These are phyloP conservation scores for Dioscorea alata DNA, from an alignment of 106 monocot genomes.

Conservation along the genomic window DNA sequence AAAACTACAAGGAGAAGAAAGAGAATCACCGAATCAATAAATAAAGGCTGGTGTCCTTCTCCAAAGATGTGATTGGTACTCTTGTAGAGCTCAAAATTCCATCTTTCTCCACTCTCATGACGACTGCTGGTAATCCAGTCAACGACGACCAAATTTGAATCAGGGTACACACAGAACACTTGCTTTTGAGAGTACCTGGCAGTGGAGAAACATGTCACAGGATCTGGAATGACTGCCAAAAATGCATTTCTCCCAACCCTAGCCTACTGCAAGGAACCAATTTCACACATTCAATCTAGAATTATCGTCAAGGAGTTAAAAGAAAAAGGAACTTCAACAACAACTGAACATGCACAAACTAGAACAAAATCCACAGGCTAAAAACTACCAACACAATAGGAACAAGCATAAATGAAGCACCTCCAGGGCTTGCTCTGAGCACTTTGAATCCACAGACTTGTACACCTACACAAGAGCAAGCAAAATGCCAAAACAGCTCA, in stretches of 20 bases:
- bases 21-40: conserved; percentile 78
- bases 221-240: conserved; percentile 86
- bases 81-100: conserved; percentile 82
- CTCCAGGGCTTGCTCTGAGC: conserved; percentile 80
- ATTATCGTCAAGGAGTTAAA: not conserved
- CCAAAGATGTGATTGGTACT: conserved; percentile 72
- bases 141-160: conserved; percentile 82
- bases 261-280: conserved; percentile 61
- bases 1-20: not conserved
- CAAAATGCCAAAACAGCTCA: not conserved
- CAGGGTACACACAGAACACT: conserved; percentile 44
- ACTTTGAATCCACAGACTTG: conserved; percentile 70
- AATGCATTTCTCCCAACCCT: conserved; percentile 62
- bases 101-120: conserved; percentile 88
- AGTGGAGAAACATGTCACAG: conserved; percentile 89
- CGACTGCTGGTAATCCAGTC: conserved; percentile 99
- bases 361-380: not conserved
- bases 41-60: conserved; percentile 55
- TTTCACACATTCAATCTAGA: not conserved
- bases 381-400: not conserved
- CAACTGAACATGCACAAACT: not conserved
- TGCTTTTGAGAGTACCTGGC: conserved; percentile 88
- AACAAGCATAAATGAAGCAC: conserved; percentile 24
- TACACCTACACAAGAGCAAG: conserved; percentile 57
- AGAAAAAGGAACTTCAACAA: not conserved